A percentile compares a stretch with the other conserved stretches of the same genome.
These are phyloP conservation scores for Penicillium sp. DNA, from an alignment of 2,329 filamentous ascomycete genomes.

Conservation along the genomic window DNA sequence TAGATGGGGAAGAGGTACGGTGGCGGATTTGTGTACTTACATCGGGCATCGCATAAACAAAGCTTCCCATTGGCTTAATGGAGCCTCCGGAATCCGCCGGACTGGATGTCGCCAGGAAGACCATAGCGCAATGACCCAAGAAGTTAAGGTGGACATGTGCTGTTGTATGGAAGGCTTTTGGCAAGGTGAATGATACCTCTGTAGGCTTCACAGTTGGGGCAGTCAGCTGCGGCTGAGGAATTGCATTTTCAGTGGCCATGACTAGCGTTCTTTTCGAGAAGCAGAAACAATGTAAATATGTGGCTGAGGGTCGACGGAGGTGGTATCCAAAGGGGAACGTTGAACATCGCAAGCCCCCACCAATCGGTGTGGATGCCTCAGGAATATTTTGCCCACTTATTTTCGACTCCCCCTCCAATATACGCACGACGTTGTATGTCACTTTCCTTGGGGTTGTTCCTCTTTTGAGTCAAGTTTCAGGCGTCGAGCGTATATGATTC, in stretches of 20 bases:
- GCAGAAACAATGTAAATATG: not conserved
- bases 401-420: constrained; percentile 10
- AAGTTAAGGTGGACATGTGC: constrained; percentile 61
- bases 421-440: not conserved
- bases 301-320: not conserved
- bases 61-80: constrained; percentile 71
- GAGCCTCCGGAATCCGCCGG: constrained; percentile 42
- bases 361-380: not conserved
- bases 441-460: not conserved
- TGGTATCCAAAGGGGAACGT: not conserved
- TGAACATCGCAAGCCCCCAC: not conserved
- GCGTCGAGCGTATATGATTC: not conserved
- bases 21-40: constrained; percentile 51
- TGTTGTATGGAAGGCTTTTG: constrained; percentile 57
- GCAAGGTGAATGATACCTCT: constrained; percentile 60
- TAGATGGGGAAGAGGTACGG: not conserved
- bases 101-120: constrained; percentile 60
- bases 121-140: constrained; percentile 53
- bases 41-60: constrained; percentile 91
- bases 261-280: not conserved
- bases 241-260: constrained; percentile 17
- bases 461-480: not conserved
- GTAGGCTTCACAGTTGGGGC: constrained; percentile 44
- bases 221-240: constrained; percentile 20
- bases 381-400: constrained; percentile 2